Evolutionary conservation across 2,329 filamentous ascomycete species (phyloP).

Genomic region (Xylariaceae sp.): DNA sequence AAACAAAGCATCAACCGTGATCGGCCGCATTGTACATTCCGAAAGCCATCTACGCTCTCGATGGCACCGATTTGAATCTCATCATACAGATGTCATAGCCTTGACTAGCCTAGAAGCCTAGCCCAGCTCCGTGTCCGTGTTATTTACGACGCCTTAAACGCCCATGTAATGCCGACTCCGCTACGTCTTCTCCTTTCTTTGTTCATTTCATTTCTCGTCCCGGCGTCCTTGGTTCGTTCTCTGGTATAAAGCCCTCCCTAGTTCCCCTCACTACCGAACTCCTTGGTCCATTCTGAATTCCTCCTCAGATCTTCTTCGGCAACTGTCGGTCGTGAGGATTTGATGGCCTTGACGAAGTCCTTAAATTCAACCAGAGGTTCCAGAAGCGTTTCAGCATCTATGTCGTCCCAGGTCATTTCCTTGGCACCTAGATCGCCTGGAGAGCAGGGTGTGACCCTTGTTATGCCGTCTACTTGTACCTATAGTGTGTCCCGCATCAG

Average conservation of each 20-base stretch:
- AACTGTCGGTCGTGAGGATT: slow-evolving; percentile 86
- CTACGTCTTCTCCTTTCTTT: slow-evolving; percentile 2
- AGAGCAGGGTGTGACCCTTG: slow-evolving; percentile 86
- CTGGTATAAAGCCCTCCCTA: slow-evolving; percentile 47
- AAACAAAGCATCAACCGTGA: too few species aligned
- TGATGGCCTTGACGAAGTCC: slow-evolving; percentile 93
- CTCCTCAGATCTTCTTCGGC: slow-evolving; percentile 81
- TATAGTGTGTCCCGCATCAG: slow-evolving; percentile 42
- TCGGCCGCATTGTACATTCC: too few species aligned
- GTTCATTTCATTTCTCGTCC: neutral
- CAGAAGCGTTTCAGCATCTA: slow-evolving; percentile 82
- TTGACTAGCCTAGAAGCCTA: neutral
- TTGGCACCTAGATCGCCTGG: slow-evolving; percentile 84
- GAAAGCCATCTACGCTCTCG: too few species aligned
- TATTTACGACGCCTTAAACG: slow-evolving; percentile 35
- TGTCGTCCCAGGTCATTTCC: slow-evolving; percentile 92
- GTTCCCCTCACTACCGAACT: slow-evolving; percentile 89
- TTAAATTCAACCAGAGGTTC: slow-evolving; percentile 87
- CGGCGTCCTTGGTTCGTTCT: slow-evolving; percentile 2
- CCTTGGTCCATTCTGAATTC: slow-evolving; percentile 92
- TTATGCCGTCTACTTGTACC: slow-evolving; percentile 71
- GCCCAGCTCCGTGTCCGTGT: slow-evolving; percentile 1
- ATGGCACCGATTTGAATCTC: too few species aligned
- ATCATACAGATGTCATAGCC: neutral
- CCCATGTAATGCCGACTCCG: slow-evolving; percentile 33